phyloP scores from a whole-genome alignment of 2,329 filamentous ascomycete species.

The Fusarium sp. region DNA sequence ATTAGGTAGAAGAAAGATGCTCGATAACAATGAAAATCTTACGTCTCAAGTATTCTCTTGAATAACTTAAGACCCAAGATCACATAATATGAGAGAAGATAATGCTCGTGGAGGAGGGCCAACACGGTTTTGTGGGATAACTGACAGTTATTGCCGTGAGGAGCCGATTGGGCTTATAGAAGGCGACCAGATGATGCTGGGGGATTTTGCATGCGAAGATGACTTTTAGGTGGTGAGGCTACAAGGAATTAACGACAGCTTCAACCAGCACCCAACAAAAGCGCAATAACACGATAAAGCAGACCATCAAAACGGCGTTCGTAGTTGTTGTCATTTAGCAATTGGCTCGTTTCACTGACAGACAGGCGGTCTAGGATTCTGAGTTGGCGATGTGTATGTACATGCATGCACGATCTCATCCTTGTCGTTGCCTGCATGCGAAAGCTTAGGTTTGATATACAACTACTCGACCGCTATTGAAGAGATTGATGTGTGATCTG shows the following conservation, averaged over 20 bases:
- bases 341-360: slow-evolving; percentile 24
- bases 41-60: neutral
- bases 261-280: slow-evolving; percentile 17
- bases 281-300: slow-evolving; percentile 16
- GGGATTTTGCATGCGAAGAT: neutral
- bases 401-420: slow-evolving; percentile 35
- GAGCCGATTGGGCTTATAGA: neutral
- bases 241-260: neutral
- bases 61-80: neutral
- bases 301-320: slow-evolving; percentile 3
- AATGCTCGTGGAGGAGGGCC: neutral
- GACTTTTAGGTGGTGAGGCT: neutral
- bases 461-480: slow-evolving; percentile 6
- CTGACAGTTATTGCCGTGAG: neutral
- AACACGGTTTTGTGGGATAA: neutral
- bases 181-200: neutral
- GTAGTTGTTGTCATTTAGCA: slow-evolving; percentile 23
- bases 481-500: neutral
- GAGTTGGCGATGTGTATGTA: slow-evolving; percentile 40
- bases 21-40: neutral
- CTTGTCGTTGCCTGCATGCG: slow-evolving; percentile 23
- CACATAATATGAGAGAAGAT: neutral
- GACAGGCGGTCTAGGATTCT: slow-evolving; percentile 41
- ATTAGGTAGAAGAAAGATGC: neutral
- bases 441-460: slow-evolving; percentile 11